Evolutionary conservation across 2,329 filamentous ascomycete species (phyloP), one percentile per base, ranked within the genome.

Genomic region (Epichloe sibirici): DNA sequence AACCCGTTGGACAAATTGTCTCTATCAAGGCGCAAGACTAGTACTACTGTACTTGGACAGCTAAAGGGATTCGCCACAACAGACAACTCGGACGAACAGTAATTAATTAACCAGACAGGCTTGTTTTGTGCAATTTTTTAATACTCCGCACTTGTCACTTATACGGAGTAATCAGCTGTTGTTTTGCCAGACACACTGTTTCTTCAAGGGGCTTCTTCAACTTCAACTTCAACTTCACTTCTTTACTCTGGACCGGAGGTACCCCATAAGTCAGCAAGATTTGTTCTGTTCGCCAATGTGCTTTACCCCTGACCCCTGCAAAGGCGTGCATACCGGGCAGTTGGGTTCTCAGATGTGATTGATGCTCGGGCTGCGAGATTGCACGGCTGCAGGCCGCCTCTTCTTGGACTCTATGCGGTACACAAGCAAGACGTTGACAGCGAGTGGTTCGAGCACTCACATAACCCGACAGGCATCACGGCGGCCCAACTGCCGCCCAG

Each of bases 341-440:
- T 47, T 55, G 53, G 53, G 53, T 52, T 55, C 53, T 48, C 49
- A 44, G n/a, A 44, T 48, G 48, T 44, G 46, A 49, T 35, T 42
- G 39, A 42, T n/a, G 35, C 13, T 48, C 17, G 39, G 47, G 35
- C 35, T 13, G 28, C 28, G 39, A 49, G 31, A 49, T 45, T 49
- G 45, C 23, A 45, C 42, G 49, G 46, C 46, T 52, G 49, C 53
- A 51, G 15, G 45, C n/a, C 31, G 25, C 55, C 55, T 31, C 28
- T 31, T 1, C 28, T 31, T 31, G 28, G 28, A 31, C 28, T 31
- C 28, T 31, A 8, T 31, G 28, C 28, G 8, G 28, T 31, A 31
- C 7, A 31, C 8, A 9, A 31, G 28, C 8, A 31, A 7, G 9
- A 8, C 50, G 55, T 28, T 47, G 48, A 49, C 53, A 44, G 48